Evolutionary conservation across 1,284 basidiomycete genomes (phyloP).

Genomic region (Porodaedalea pini): DNA sequence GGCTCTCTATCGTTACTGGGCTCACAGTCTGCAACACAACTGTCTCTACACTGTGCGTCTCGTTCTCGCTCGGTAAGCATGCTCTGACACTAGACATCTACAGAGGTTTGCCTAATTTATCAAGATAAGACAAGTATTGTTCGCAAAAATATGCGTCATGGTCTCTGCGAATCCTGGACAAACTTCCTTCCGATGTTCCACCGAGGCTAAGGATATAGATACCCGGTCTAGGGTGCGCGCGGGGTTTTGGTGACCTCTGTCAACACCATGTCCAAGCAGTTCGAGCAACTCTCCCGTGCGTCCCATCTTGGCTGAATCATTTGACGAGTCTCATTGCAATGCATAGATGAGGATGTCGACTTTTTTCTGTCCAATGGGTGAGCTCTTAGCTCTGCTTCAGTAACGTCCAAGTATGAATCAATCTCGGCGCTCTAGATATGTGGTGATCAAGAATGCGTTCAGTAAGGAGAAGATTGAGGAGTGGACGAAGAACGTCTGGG

Average conservation of each 20-base stretch:
- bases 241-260: neutral
- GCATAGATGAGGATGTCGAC: constrained; percentile 42
- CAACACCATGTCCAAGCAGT: constrained; percentile 14
- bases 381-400: neutral
- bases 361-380: constrained; percentile 54
- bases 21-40: no score
- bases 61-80: no score
- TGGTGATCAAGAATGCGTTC: constrained; percentile 53
- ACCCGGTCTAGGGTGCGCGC: neutral
- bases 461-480: constrained; percentile 46
- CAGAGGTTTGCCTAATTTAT: no score
- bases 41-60: no score
- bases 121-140: no score
- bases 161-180: neutral
- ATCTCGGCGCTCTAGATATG: constrained; percentile 25
- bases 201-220: constrained; percentile 4
- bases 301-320: neutral
- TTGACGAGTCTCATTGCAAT: neutral
- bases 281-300: constrained; percentile 19
- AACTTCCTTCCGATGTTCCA: constrained; percentile 2
- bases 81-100: no score
- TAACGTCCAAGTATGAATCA: neutral
- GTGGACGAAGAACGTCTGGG: constrained; percentile 49
- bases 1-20: no score
- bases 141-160: neutral